These are phyloP conservation scores for Erodium moschatum DNA, from an alignment of 441 rosid species.

Conservation along the genomic window DNA sequence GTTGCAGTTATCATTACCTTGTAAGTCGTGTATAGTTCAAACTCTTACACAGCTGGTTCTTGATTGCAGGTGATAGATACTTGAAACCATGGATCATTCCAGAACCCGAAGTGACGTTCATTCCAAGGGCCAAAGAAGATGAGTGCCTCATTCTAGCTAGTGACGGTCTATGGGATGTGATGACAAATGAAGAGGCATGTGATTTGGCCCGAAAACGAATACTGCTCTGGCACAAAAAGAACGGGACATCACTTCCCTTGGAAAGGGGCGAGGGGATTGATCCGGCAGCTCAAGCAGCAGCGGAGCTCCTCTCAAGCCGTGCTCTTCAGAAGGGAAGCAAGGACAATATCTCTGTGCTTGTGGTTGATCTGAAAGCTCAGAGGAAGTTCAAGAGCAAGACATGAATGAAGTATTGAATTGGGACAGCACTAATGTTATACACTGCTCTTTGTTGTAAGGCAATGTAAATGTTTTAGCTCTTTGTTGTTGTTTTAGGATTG, in stretches of 20 bases:
- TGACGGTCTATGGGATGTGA: conserved; percentile 89
- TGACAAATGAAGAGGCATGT: conserved; percentile 84
- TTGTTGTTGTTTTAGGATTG: conserved; percentile 21
- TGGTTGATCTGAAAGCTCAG: conserved; percentile 76
- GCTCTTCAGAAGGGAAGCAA: conserved; percentile 81
- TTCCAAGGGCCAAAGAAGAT: conserved; percentile 71
- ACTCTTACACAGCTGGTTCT: too few relatives aligned
- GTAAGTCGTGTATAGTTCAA: too few relatives aligned
- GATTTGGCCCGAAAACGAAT: conserved; percentile 70
- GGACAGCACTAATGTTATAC: background rate
- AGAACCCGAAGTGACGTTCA: conserved; percentile 65
- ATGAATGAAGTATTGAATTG: conserved; percentile 22
- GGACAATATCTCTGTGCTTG: conserved; percentile 63
- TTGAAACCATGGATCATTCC: conserved; percentile 83
- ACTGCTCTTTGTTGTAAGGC: conserved; percentile 18
- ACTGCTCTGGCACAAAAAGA: conserved; percentile 73
- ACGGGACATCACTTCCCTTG: conserved; percentile 22
- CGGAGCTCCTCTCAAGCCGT: conserved; percentile 55
- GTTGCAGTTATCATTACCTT: too few relatives aligned
- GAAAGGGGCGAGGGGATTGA: conserved; percentile 41
- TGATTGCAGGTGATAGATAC: conserved; percentile 65
- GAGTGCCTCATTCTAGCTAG: conserved; percentile 80
- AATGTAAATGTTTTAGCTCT: conserved; percentile 26
- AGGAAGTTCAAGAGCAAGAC: conserved; percentile 71
- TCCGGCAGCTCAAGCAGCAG: conserved; percentile 81